Evolutionary conservation across 768 basidiomycete species (phyloP), one percentile per base, ranked within the genome.

Genomic region (Termitomyces sp.): DNA sequence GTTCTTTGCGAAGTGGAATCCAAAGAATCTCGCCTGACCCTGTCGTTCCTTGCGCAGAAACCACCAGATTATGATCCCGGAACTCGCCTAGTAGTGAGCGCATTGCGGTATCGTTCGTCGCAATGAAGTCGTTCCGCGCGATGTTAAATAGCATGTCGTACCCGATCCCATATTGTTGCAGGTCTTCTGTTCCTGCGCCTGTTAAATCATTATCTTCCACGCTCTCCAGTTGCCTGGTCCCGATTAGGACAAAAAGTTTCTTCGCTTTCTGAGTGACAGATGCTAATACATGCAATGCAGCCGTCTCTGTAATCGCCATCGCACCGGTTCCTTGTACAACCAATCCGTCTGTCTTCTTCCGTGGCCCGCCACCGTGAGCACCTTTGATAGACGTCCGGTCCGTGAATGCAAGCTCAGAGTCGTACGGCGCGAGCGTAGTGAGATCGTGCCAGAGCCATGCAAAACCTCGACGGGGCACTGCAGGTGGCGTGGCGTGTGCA

Each of bases 381-480:
- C 84, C 82, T 18, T 80, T 71, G 53, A 88, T 73, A 37, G 83
- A 84, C 4, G 83, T 79, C n/a, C 80, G 81, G 65, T 89, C 86
- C 22, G 81, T 82, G 51, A 76, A 83, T 0, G 29, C 29, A 3
- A 29, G 29, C 29, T 29, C 29, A 29, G 81, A 78, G 68, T 90
- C 86, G 75, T 95, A 97, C 1, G 90, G 77, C 16, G 73, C 75
- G 62, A 94, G 87, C 2, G 96, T 97, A 4, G 94, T 92, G 24
- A 93, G 70, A 70, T 96, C 92, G 71, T 98, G 92, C 85, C 92
- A 92, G 16, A 94, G 74, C 85, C 91, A 93, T 1, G 83, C 72
- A 67, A 83, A 88, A 9, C 87, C 87, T 34, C 78, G 78, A 36
- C 70, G 57, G 51, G 70, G 69, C 8, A 68, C 63, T 6, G 62